These are phyloP conservation scores for Pleurotus cornucopiae DNA, from an alignment of 768 basidiomycete genomes.

Conservation along the genomic window DNA sequence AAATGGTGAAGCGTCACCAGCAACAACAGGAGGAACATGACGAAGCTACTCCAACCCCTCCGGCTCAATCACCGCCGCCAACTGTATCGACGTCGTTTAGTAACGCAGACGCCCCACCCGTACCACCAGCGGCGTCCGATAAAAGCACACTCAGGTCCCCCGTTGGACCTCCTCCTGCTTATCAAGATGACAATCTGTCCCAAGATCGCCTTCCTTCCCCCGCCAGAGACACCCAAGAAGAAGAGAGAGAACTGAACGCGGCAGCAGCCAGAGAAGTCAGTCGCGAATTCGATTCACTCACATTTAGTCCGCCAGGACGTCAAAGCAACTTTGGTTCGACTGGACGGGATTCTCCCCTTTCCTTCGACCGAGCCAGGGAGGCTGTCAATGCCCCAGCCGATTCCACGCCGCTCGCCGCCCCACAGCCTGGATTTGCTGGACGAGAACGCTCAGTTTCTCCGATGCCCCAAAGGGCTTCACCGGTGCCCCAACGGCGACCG, in stretches of 20 bases:
- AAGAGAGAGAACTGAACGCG: conserved; percentile 54
- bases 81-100: neutral
- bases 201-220: conserved; percentile 34
- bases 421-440: conserved; percentile 35
- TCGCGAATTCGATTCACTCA: conserved; percentile 58
- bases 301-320: conserved; percentile 21
- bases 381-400: neutral
- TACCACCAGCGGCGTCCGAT: neutral
- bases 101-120: neutral
- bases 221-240: conserved; percentile 32
- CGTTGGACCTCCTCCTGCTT: neutral
- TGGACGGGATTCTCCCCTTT: conserved; percentile 12
- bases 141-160: neutral
- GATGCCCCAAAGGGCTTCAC: conserved; percentile 30
- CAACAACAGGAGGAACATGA: neutral
- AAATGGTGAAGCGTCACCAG: conserved; percentile 22
- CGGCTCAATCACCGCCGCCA: neutral
- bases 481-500: conserved; percentile 24
- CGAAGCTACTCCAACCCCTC: neutral
- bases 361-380: conserved; percentile 13
- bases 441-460: conserved; percentile 35
- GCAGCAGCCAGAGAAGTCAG: conserved; percentile 69
- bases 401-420: conserved; percentile 25
- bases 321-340: conserved; percentile 14
- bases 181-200: conserved; percentile 9